Percentiles rank a stretch among this genome's conserved stretches.
Evolutionary conservation across 1,139 yeast species (phyloP).

Genomic region (Nakaseomyces uthaithaninus): DNA sequence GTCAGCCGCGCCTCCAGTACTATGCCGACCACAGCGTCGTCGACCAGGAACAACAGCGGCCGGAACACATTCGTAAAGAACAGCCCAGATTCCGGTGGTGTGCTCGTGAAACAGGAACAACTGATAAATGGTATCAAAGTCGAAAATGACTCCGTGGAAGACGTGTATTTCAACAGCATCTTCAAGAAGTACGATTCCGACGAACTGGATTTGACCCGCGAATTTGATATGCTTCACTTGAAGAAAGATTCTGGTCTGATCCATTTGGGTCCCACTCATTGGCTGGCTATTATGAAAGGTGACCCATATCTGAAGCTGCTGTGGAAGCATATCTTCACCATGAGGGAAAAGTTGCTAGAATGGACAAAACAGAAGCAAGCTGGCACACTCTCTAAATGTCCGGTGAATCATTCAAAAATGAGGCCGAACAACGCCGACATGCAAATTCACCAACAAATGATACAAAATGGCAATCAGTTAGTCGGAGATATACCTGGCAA

Average conservation of each 20-base stretch:
- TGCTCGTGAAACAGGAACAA: neutral
- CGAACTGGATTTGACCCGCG: slow-evolving; percentile 38
- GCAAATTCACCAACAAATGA: neutral
- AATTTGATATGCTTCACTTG: slow-evolving; percentile 43
- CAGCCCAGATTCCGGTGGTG: neutral
- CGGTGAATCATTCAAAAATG: slow-evolving; percentile 4
- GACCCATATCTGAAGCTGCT: slow-evolving; percentile 43
- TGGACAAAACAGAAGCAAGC: slow-evolving; percentile 15
- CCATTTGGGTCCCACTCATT: slow-evolving; percentile 45
- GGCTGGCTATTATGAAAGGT: slow-evolving; percentile 47
- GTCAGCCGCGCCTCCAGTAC: neutral
- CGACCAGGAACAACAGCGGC: slow-evolving; percentile 1
- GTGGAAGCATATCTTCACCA: slow-evolving; percentile 44
- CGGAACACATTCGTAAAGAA: neutral
- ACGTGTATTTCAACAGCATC: slow-evolving; percentile 3
- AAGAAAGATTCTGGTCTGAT: slow-evolving; percentile 40
- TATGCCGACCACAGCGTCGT: slow-evolving; percentile 2
- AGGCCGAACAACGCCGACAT: neutral
- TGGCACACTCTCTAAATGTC: slow-evolving; percentile 5
- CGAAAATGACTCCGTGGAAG: neutral
- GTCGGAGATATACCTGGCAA: neutral
- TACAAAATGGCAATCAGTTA: neutral
- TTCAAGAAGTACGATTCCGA: slow-evolving; percentile 28
- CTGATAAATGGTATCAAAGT: neutral
- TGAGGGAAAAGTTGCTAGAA: slow-evolving; percentile 38